These are phyloP conservation scores for Mycena metata DNA, from an alignment of 768 basidiomycete genomes.

Conservation along the genomic window DNA sequence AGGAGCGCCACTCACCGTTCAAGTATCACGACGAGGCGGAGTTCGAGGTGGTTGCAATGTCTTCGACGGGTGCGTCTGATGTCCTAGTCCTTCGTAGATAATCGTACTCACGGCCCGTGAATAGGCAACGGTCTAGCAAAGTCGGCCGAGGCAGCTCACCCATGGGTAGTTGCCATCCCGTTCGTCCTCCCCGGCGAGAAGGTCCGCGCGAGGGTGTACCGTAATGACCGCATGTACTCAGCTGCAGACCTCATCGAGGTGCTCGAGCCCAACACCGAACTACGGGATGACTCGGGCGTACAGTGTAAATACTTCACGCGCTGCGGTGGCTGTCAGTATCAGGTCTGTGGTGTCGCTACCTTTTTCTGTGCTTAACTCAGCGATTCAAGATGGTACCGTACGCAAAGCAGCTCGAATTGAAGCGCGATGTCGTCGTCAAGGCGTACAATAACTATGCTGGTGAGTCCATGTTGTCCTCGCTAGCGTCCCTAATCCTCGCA, in stretches of 20 bases:
- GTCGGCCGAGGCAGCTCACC: slow-evolving; percentile 58
- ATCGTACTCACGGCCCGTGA: neutral
- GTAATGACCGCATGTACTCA: slow-evolving; percentile 78
- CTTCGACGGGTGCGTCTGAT: slow-evolving; percentile 69
- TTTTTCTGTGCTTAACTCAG: neutral
- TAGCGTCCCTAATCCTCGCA: slow-evolving; percentile 16
- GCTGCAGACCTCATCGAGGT: slow-evolving; percentile 81
- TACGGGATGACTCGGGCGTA: slow-evolving; percentile 75
- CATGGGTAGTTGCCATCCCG: slow-evolving; percentile 89
- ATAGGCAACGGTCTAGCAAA: slow-evolving; percentile 78
- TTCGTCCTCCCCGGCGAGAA: slow-evolving; percentile 89
- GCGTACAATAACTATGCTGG: slow-evolving; percentile 86
- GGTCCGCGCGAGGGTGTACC: slow-evolving; percentile 79
- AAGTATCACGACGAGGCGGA: slow-evolving; percentile 72
- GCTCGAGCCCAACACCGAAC: slow-evolving; percentile 68
- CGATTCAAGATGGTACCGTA: slow-evolving; percentile 85
- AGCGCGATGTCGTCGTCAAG: slow-evolving; percentile 86
- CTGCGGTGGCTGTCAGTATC: slow-evolving; percentile 96
- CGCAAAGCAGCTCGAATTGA: slow-evolving; percentile 86
- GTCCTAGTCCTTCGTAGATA: neutral
- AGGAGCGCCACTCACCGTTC: slow-evolving; percentile 73
- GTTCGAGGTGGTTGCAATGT: slow-evolving; percentile 73
- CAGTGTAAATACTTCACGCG: slow-evolving; percentile 89
- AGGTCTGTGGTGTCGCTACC: slow-evolving; percentile 60
- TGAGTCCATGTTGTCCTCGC: slow-evolving; percentile 39